These are phyloP conservation scores for Nigrospora osmanthi DNA, from an alignment of 2,329 filamentous ascomycete species.

Conservation along the genomic window DNA sequence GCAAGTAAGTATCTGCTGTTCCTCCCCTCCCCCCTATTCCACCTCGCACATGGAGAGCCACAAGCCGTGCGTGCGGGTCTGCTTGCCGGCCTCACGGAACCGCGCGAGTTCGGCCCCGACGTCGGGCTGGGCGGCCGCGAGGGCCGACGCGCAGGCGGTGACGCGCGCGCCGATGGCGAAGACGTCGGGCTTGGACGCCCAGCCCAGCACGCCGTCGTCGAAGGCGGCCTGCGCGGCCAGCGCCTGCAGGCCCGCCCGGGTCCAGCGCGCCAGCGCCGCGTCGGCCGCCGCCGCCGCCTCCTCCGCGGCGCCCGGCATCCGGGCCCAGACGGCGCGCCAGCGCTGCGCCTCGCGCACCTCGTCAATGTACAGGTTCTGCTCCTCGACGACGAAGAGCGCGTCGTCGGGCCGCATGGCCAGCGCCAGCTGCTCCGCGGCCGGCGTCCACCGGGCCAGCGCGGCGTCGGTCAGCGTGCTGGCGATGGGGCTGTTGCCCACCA, in stretches of 20 bases:
- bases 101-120: conserved; percentile 10
- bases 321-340: conserved; percentile 52
- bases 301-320: background rate
- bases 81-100: conserved; percentile 13
- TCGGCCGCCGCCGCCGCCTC: conserved; percentile 11
- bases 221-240: conserved; percentile 24
- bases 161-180: conserved; percentile 52
- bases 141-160: conserved; percentile 28
- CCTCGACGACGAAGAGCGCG: conserved; percentile 77
- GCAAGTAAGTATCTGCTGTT: no score
- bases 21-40: background rate
- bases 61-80: conserved; percentile 15
- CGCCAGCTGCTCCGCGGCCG: conserved; percentile 31
- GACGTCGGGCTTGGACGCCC: conserved; percentile 59
- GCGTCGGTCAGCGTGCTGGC: conserved; percentile 6
- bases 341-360: conserved; percentile 63
- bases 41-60: conserved; percentile 15
- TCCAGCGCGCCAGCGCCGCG: conserved; percentile 35
- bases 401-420: conserved; percentile 48
- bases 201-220: conserved; percentile 62
- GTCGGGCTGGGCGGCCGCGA: conserved; percentile 12
- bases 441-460: conserved; percentile 10
- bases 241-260: conserved; percentile 35
- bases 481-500: conserved; percentile 26
- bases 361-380: conserved; percentile 91